These are phyloP conservation scores for Acacia crassicarpa DNA, from an alignment of 306 rosid genomes.

Conservation along the genomic window DNA sequence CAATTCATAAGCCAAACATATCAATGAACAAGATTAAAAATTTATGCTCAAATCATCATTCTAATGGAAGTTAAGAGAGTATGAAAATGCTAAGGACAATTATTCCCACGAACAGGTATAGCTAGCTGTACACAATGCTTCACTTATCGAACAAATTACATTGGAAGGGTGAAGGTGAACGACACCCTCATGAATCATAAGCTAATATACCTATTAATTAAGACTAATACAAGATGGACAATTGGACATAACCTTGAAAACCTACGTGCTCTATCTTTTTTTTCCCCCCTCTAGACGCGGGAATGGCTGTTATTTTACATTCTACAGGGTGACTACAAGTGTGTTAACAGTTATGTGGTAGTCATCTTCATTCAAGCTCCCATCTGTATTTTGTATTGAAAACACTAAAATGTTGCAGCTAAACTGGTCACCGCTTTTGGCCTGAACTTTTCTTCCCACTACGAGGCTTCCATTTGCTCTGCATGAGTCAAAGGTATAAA, in stretches of 20 bases:
- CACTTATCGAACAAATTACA: constrained; percentile 30
- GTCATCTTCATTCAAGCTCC: constrained; percentile 36
- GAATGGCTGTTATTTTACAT: constrained; percentile 50
- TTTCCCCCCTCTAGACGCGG: constrained; percentile 37
- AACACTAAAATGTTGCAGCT: constrained; percentile 17
- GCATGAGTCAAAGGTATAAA: constrained; percentile 34
- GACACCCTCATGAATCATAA: constrained; percentile 47
- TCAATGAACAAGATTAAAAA: neutral
- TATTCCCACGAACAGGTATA: constrained; percentile 51
- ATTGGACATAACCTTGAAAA: constrained; percentile 41
- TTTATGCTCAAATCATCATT: constrained; percentile 8
- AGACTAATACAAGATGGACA: constrained; percentile 30
- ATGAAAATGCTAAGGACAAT: constrained; percentile 41
- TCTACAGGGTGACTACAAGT: constrained; percentile 43
- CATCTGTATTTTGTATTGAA: constrained; percentile 22
- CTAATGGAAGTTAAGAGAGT: constrained; percentile 32
- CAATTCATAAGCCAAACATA: neutral
- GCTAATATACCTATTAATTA: constrained; percentile 53
- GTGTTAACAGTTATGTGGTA: constrained; percentile 38
- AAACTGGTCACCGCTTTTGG: constrained; percentile 32
- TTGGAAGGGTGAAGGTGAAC: constrained; percentile 37
- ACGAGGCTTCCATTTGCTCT: constrained; percentile 79
- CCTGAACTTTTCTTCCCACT: constrained; percentile 54
- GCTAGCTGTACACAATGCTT: constrained; percentile 62
- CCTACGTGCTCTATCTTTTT: constrained; percentile 26